A percentile compares a stretch with the other conserved stretches of the same genome.
These are phyloP conservation scores for Coprinopsis cinerea DNA, from an alignment of 768 basidiomycete genomes.

Conservation along the genomic window DNA sequence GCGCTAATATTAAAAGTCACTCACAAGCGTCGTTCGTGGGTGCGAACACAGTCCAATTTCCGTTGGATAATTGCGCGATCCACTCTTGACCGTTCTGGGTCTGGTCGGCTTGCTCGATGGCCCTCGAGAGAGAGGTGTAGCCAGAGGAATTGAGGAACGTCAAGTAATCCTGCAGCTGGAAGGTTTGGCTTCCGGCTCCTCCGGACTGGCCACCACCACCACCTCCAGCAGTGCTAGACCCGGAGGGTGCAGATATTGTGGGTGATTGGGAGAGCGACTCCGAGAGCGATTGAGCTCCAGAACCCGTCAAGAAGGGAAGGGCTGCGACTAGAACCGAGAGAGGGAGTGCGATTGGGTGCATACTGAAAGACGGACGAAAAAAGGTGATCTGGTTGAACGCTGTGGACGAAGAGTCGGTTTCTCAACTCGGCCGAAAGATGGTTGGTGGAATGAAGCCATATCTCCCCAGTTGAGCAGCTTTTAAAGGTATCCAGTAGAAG, in stretches of 20 bases:
- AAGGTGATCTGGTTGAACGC: no score
- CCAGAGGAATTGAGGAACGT: conserved; percentile 29
- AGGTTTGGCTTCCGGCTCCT: not conserved
- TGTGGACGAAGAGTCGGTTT: no score
- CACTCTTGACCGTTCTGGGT: conserved; percentile 38
- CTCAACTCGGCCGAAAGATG: no score
- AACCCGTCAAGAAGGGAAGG: not conserved
- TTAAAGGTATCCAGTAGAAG: no score
- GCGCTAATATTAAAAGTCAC: conserved; percentile 7
- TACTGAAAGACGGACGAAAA: not conserved
- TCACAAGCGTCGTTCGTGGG: conserved; percentile 51
- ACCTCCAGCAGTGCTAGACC: not conserved
- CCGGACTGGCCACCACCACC: not conserved
- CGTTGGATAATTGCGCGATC: conserved; percentile 34
- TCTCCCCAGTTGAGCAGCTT: no score
- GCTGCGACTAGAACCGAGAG: conserved; percentile 8
- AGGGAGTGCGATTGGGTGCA: not conserved
- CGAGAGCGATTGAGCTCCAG: not conserved
- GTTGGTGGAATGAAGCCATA: no score
- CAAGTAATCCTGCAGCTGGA: conserved; percentile 7
- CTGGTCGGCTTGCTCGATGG: conserved; percentile 34
- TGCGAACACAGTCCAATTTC: conserved; percentile 49
- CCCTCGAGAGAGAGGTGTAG: conserved; percentile 36
- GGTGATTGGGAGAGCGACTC: not conserved
- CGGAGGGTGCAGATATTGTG: not conserved